Conservation (phyloP, 1,139 yeast species). For the Groenewaldozyma auringiensis region DNA sequence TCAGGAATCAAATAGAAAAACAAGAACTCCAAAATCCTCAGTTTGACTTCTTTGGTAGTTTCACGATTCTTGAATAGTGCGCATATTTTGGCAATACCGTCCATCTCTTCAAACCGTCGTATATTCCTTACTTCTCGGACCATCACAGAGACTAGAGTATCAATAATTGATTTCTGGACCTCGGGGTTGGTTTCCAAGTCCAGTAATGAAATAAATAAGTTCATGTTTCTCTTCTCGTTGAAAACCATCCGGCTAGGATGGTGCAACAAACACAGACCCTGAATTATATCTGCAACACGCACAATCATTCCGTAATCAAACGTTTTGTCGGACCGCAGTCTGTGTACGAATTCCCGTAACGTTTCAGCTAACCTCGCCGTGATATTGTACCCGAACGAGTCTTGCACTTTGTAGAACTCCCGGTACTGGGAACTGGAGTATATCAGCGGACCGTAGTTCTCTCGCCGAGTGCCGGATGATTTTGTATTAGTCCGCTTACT, state of each 20-base stretch:
- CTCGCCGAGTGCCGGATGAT: not conserved
- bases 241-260: constrained; percentile 48
- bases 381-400: constrained; percentile 44
- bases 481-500: not conserved
- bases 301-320: constrained; percentile 10
- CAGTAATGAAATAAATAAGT: constrained; percentile 17
- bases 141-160: constrained; percentile 53
- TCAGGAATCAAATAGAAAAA: constrained; percentile 71
- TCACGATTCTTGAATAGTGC: constrained; percentile 33
- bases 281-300: constrained; percentile 41
- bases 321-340: not conserved
- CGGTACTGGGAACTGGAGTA: constrained; percentile 29
- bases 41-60: constrained; percentile 35
- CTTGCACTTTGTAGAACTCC: constrained; percentile 44
- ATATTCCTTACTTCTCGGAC: constrained; percentile 51
- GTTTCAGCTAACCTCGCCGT: constrained; percentile 34
- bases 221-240: constrained; percentile 29
- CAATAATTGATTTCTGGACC: constrained; percentile 42
- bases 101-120: constrained; percentile 50
- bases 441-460: constrained; percentile 9
- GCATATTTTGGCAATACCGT: constrained; percentile 54
- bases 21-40: constrained; percentile 62
- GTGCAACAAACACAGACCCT: constrained; percentile 58
- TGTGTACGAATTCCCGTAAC: constrained; percentile 14
- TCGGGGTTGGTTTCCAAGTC: constrained; percentile 17